These are phyloP conservation scores for Candida adriatica DNA, from an alignment of 805 yeast genomes.

Conservation along the genomic window DNA sequence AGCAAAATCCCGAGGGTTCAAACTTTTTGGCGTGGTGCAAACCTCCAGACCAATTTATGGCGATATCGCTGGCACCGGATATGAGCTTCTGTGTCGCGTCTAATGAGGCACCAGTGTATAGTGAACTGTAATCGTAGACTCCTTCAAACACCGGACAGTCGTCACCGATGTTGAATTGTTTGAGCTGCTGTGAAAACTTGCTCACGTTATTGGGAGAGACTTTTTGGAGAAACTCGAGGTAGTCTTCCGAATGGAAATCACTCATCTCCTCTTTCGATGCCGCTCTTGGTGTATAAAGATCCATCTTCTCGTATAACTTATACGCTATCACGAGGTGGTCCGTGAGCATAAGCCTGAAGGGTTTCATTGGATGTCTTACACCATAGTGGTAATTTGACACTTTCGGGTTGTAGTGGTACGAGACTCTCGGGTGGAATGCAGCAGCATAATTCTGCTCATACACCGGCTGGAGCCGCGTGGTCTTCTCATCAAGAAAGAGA, in stretches of 20 bases:
- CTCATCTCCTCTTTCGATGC: constrained; percentile 78
- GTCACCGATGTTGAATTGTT: constrained; percentile 91
- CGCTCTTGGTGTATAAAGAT: constrained; percentile 71
- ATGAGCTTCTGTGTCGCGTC: constrained; percentile 86
- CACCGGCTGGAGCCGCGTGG: constrained; percentile 36
- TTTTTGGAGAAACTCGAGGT: constrained; percentile 82
- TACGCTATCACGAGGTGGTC: constrained; percentile 85
- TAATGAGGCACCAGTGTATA: constrained; percentile 89
- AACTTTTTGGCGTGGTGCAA: constrained; percentile 93
- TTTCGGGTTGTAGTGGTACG: constrained; percentile 82
- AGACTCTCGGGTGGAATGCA: constrained; percentile 52
- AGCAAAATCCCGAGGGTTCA: constrained; percentile 94
- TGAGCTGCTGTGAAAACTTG: constrained; percentile 48
- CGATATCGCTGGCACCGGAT: constrained; percentile 85
- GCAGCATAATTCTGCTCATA: constrained; percentile 34
- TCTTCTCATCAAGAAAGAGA: constrained; percentile 34
- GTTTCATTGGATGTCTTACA: constrained; percentile 96
- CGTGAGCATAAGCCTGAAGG: constrained; percentile 87
- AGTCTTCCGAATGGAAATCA: constrained; percentile 85
- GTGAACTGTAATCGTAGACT: constrained; percentile 80
- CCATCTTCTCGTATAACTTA: constrained; percentile 85
- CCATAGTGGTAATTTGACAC: constrained; percentile 86
- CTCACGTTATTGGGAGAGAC: constrained; percentile 88
- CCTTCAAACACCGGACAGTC: constrained; percentile 93
- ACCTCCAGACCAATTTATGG: constrained; percentile 96